A percentile compares a stretch with the other conserved stretches of the same genome.
Evolutionary conservation across 1,284 basidiomycete genomes (phyloP).

Genomic region (Naganishia albida): DNA sequence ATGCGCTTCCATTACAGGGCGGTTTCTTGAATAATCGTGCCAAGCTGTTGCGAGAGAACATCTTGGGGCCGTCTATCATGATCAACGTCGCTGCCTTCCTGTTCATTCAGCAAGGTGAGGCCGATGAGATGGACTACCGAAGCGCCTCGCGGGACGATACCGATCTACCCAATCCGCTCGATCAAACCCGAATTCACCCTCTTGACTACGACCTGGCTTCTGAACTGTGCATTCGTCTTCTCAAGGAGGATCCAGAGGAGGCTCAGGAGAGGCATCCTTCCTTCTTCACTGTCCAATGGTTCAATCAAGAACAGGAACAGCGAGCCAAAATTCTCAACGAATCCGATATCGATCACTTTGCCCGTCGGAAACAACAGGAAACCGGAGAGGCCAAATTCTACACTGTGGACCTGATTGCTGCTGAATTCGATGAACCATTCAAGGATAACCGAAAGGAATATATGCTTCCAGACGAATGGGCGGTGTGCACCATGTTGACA

Average conservation of each 20-base stretch:
- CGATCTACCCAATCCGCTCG: constrained; percentile 79
- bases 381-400: constrained; percentile 84
- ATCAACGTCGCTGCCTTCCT: constrained; percentile 89
- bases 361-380: constrained; percentile 68
- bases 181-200: constrained; percentile 94
- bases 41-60: constrained; percentile 75
- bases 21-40: constrained; percentile 80
- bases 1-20: constrained; percentile 58
- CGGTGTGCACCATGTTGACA: constrained; percentile 91
- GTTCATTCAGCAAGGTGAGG: constrained; percentile 71
- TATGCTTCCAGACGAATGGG: constrained; percentile 68
- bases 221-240: constrained; percentile 97
- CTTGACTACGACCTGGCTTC: constrained; percentile 97
- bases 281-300: constrained; percentile 24
- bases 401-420: constrained; percentile 81
- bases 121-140: constrained; percentile 27
- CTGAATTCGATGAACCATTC: constrained; percentile 85
- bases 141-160: constrained; percentile 50
- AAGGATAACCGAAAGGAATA: constrained; percentile 75
- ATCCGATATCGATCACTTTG: constrained; percentile 94
- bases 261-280: constrained; percentile 86
- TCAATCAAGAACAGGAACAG: constrained; percentile 63
- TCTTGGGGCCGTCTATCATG: constrained; percentile 83
- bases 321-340: constrained; percentile 79
- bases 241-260: constrained; percentile 94